Evolutionary conservation across 495 filamentous ascomycete species (phyloP).

Genomic region (Aspergillus biplanus): DNA sequence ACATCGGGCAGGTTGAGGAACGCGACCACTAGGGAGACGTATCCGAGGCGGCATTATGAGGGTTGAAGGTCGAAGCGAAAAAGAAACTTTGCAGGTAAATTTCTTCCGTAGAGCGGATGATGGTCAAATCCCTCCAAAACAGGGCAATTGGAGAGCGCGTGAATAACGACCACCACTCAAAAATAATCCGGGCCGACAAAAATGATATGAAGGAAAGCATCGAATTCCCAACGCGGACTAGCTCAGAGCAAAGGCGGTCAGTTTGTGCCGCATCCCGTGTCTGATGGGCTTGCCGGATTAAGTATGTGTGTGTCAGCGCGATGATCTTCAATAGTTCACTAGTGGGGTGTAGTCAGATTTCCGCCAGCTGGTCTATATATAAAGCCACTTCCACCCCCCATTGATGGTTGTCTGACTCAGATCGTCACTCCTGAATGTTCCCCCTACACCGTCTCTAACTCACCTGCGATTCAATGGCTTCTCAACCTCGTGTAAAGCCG

Average conservation of each 20-base stretch:
- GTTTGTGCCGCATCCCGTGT: conserved; percentile 28
- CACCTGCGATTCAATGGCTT: conserved; percentile 23
- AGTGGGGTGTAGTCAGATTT: neutral
- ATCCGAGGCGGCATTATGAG: conserved; percentile 53
- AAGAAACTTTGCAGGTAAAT: conserved; percentile 3
- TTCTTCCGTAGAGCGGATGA: neutral
- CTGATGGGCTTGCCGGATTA: conserved; percentile 3
- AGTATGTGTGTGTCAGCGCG: conserved; percentile 19
- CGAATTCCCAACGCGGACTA: conserved; percentile 26
- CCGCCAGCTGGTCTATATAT: conserved; percentile 3
- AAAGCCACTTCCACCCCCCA: conserved; percentile 3
- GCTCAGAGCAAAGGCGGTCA: conserved; percentile 25
- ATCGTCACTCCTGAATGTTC: neutral
- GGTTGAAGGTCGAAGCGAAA: conserved; percentile 5
- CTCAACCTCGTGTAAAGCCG: conserved; percentile 30
- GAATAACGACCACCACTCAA: conserved; percentile 13
- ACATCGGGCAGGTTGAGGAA: conserved; percentile 36
- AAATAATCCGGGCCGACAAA: conserved; percentile 18
- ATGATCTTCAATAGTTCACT: conserved; percentile 9
- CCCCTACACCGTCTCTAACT: neutral
- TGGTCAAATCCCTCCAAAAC: conserved; percentile 2
- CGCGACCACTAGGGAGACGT: conserved; percentile 35
- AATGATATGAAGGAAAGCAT: conserved; percentile 27
- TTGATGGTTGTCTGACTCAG: conserved; percentile 3
- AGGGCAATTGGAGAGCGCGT: conserved; percentile 20